These are phyloP conservation scores for Solanum chmielewskii DNA, from an alignment of 257 asterid species.

Conservation along the genomic window DNA sequence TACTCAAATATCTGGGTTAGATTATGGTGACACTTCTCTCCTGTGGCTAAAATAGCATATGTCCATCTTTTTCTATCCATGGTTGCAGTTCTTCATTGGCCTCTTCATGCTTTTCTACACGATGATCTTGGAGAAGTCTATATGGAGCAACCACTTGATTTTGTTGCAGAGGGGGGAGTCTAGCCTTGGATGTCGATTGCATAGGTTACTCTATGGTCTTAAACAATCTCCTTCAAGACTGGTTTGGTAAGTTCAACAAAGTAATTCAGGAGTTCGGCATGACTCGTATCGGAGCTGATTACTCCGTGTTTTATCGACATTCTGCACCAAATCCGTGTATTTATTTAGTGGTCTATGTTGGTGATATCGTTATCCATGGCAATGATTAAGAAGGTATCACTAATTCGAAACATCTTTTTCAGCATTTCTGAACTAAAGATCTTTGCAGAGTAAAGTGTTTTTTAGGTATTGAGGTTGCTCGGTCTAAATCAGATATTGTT, in stretches of 20 bases:
- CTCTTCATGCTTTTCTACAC: background rate
- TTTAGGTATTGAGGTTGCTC: background rate
- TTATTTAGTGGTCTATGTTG: background rate
- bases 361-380: background rate
- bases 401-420: background rate
- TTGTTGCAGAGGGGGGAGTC: background rate
- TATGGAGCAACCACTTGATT: background rate
- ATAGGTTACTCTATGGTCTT: background rate
- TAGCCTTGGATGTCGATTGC: background rate
- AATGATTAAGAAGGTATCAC: background rate
- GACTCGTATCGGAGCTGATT: background rate
- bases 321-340: background rate
- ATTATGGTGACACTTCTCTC: background rate
- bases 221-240: background rate
- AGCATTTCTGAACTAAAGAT: background rate
- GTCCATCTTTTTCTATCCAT: background rate
- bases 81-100: background rate
- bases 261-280: background rate
- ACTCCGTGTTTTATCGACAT: background rate
- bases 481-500: background rate
- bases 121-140: background rate
- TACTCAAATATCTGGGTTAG: background rate
- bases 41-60: background rate
- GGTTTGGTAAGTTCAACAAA: background rate
- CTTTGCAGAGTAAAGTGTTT: background rate